Base-by-base conservation (phyloP, 805 yeast species). In the Pichia phayaonensis region DNA sequence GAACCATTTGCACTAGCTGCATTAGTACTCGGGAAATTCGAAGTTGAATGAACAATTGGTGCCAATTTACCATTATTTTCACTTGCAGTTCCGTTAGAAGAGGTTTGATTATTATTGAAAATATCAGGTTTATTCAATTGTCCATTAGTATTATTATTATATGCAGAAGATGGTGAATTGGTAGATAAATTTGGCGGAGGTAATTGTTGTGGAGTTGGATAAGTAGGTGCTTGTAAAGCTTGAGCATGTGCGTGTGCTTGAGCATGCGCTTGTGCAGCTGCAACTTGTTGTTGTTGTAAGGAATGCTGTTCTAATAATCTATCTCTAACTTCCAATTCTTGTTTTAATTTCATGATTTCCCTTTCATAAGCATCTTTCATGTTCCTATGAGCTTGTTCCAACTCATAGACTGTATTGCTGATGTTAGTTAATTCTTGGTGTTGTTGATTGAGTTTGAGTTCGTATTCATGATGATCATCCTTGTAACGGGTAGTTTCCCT, bases 291-390 rank as follows among this genome's bases (percentile, higher is more conserved):
- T 50, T 59, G 71, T 51, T 63, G 72, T 54, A 61, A 64, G 42
- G 69, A 67, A 57, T 66, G 77, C 59, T 61, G 68, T 65, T 67
- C 64, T 72, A 67, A 53, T 60, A 75, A 73, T 65, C 92, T 77
- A 64, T 87, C 95, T 60, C 90, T 75, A 62, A 76, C 80, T 60
- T 89, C 96, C 57, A 92, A 75, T 65, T 90, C 96, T 56, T 83
- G 81, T 68, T 92, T 90, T 68, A 92, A 76, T 59, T 94, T 76
- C 64, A 80, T 73, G 50, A 94, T 86, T 70, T 92, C 98, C 61
- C 87, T 96, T 68, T 92, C 97, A 69, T 92, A 94, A 44, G 90
- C 90, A 63, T 92, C 97, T 71, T 92, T 90, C 78, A 94, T 86
- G 65, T 88, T 87, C 59, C 96, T 78, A 72, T 92, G 98, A 40